phyloP scores from a whole-genome alignment of 2,329 filamentous ascomycete genomes.

The Diaporthe citri region DNA sequence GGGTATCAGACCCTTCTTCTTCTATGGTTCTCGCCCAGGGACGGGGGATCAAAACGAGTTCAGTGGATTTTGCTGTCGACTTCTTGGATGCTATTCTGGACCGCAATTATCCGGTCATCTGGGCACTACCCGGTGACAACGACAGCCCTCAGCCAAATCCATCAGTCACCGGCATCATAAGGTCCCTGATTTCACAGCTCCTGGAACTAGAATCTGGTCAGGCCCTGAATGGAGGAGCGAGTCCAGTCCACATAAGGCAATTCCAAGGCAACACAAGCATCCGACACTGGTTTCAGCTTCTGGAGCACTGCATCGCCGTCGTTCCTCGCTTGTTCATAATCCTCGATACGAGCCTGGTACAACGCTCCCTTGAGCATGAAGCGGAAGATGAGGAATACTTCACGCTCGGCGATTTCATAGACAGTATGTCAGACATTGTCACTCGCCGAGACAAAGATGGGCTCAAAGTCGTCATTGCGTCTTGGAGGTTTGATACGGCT shows the following conservation, averaged over 20 bases:
- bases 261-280: not conserved
- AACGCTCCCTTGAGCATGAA: not conserved
- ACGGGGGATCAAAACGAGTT: not conserved
- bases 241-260: not conserved
- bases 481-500: not conserved
- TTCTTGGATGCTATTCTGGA: not conserved
- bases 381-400: not conserved
- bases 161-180: not conserved
- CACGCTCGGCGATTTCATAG: not conserved
- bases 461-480: not conserved
- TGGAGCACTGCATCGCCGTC: not conserved
- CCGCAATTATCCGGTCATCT: not conserved
- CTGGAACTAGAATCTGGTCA: not conserved
- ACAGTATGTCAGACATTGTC: not conserved
- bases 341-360: not conserved
- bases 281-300: not conserved
- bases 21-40: constrained; percentile 5
- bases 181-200: not conserved
- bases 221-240: not conserved
- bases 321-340: not conserved
- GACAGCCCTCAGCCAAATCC: not conserved
- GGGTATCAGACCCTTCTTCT: not conserved
- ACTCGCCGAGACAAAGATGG: not conserved
- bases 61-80: not conserved
- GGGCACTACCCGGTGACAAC: not conserved